Percentiles rank a stretch among this genome's conserved stretches.
Conservation (phyloP, 768 basidiomycete species). For the Phylloporus rhodoxanthus region DNA sequence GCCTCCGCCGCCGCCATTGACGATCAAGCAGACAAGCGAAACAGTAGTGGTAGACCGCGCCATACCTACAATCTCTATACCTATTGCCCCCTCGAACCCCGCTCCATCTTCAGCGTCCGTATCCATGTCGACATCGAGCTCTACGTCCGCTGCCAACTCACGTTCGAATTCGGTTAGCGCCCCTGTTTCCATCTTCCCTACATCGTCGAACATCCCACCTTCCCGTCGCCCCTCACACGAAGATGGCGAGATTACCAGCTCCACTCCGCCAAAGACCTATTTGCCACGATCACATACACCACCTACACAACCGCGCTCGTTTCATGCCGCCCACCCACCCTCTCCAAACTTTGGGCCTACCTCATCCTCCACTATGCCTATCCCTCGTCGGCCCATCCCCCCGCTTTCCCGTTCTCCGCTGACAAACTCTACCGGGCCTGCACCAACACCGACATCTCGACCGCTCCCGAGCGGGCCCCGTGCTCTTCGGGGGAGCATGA, state of each 20-base stretch:
- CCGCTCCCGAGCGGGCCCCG: conserved; percentile 38
- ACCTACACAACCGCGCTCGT: conserved; percentile 45
- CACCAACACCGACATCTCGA: conserved; percentile 23
- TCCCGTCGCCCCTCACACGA: conserved; percentile 39
- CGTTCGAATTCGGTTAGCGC: conserved; percentile 25
- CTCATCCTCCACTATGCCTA: conserved; percentile 16
- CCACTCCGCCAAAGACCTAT: conserved; percentile 32
- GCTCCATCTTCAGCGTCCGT: conserved; percentile 7
- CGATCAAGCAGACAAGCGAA: conserved; percentile 18
- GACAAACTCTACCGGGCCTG: conserved; percentile 16
- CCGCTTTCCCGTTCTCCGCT: conserved; percentile 29
- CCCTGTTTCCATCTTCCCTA: background rate
- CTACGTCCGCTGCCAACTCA: conserved; percentile 20
- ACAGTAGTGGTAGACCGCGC: conserved; percentile 1
- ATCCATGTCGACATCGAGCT: conserved; percentile 20
- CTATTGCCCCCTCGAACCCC: conserved; percentile 3
- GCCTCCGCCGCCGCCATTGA: conserved; percentile 30
- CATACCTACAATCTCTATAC: background rate
- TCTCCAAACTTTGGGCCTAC: conserved; percentile 24
- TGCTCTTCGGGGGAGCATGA: conserved; percentile 31
- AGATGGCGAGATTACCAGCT: conserved; percentile 46
- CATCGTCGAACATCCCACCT: conserved; percentile 7
- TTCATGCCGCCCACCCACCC: conserved; percentile 27
- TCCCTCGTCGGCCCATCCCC: conserved; percentile 27
- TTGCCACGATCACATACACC: conserved; percentile 39